Conservation (phyloP, 2,329 filamentous ascomycete species). For the Thelonectria discophora region DNA sequence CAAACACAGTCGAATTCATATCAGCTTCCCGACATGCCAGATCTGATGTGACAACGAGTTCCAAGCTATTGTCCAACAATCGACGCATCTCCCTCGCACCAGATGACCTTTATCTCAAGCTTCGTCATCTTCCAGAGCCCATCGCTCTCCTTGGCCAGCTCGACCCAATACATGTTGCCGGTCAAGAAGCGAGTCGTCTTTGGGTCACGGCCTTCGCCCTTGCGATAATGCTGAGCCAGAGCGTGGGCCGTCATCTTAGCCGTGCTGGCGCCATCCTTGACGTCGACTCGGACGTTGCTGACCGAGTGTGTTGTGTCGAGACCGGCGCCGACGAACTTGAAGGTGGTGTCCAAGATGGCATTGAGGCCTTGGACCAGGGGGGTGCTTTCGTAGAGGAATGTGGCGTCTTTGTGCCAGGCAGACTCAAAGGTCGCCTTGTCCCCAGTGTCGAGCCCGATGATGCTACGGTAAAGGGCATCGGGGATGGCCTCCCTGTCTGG, state of each 20-base stretch:
- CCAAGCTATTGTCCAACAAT: not conserved
- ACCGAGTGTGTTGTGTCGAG: slow-evolving; percentile 21
- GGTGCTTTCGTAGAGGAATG: slow-evolving; percentile 13
- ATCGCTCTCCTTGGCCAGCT: slow-evolving; percentile 16
- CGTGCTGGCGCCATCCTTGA: slow-evolving; percentile 13
- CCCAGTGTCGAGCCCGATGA: slow-evolving; percentile 15
- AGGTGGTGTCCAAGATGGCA: slow-evolving; percentile 16
- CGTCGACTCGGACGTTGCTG: slow-evolving; percentile 18
- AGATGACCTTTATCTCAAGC: slow-evolving; percentile 18
- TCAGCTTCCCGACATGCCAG: not conserved
- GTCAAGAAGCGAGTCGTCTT: slow-evolving; percentile 13
- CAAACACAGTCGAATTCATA: not conserved
- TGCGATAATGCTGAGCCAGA: slow-evolving; percentile 22
- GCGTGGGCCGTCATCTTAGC: slow-evolving; percentile 15
- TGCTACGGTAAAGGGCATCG: slow-evolving; percentile 22
- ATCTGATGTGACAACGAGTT: not conserved
- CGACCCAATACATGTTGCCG: slow-evolving; percentile 19
- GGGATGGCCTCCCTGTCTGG: slow-evolving; percentile 14
- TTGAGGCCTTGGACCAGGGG: slow-evolving; percentile 5
- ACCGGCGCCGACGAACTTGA: slow-evolving; percentile 6
- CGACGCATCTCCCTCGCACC: slow-evolving; percentile 17
- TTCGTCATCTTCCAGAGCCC: slow-evolving; percentile 22
- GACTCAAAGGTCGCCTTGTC: slow-evolving; percentile 15
- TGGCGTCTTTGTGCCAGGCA: slow-evolving; percentile 22
- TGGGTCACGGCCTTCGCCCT: slow-evolving; percentile 14